Conservation (phyloP, 2,329 filamentous ascomycete genomes). For the Neofusicoccum cordaticola region DNA sequence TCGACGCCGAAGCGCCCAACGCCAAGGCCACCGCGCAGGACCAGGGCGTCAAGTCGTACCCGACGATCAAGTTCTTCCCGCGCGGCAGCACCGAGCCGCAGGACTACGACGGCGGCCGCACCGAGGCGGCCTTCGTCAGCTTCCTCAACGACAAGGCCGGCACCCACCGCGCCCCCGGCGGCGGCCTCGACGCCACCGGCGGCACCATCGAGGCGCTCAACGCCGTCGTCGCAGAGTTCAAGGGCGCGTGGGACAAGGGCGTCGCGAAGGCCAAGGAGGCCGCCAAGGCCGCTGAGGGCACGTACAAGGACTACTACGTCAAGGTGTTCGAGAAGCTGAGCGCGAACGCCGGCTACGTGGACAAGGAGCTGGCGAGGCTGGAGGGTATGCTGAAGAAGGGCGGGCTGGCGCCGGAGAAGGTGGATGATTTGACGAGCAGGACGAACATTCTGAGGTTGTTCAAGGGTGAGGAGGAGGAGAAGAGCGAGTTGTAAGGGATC, state of each 20-base stretch:
- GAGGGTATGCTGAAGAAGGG: slow-evolving; percentile 81
- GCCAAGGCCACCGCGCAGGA: slow-evolving; percentile 74
- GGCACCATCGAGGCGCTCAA: slow-evolving; percentile 82
- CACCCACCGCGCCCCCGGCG: slow-evolving; percentile 78
- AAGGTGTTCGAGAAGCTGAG: slow-evolving; percentile 83
- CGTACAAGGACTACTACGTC: slow-evolving; percentile 91
- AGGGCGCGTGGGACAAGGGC: slow-evolving; percentile 61
- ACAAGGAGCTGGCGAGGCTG: slow-evolving; percentile 82
- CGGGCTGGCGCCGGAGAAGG: slow-evolving; percentile 77
- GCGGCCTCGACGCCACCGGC: slow-evolving; percentile 72
- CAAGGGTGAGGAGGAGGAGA: slow-evolving; percentile 52
- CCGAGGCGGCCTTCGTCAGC: slow-evolving; percentile 70
- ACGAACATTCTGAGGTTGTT: slow-evolving; percentile 87
- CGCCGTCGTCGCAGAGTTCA: slow-evolving; percentile 69
- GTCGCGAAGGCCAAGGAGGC: slow-evolving; percentile 67
- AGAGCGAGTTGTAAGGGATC: slow-evolving; percentile 65
- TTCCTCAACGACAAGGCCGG: slow-evolving; percentile 89
- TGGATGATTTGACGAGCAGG: slow-evolving; percentile 82
- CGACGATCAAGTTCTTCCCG: slow-evolving; percentile 97
- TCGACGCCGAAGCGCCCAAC: slow-evolving; percentile 87
- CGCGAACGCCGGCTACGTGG: slow-evolving; percentile 72
- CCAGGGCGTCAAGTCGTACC: slow-evolving; percentile 81
- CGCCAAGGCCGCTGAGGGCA: slow-evolving; percentile 55
- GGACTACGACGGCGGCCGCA: slow-evolving; percentile 71
- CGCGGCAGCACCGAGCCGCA: slow-evolving; percentile 72